Evolutionary conservation across 1,139 yeast species (phyloP).

Genomic region (Debaryomyces subglobosus): DNA sequence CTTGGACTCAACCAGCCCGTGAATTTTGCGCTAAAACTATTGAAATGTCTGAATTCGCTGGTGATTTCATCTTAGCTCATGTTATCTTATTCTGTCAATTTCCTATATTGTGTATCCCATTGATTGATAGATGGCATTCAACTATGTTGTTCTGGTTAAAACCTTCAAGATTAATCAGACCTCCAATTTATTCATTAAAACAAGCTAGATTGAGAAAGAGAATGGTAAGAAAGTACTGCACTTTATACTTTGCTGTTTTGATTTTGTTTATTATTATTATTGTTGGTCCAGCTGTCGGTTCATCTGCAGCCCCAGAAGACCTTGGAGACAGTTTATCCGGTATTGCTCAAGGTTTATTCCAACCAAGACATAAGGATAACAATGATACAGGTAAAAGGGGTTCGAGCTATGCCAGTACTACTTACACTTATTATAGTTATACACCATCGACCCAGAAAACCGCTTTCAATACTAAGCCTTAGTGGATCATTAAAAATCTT

Average conservation of each 20-base stretch:
- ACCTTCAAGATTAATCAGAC: constrained; percentile 97
- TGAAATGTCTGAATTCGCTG: constrained; percentile 95
- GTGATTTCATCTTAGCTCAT: constrained; percentile 94
- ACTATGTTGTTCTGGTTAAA: constrained; percentile 98
- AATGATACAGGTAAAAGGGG: constrained; percentile 74
- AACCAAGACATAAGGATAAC: constrained; percentile 79
- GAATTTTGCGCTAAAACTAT: constrained; percentile 93
- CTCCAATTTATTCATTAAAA: constrained; percentile 96
- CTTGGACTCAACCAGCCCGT: constrained; percentile 95
- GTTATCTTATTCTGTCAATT: constrained; percentile 82
- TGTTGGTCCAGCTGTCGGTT: constrained; percentile 86
- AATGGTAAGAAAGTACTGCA: constrained; percentile 94
- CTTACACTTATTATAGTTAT: constrained; percentile 52
- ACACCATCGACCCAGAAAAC: constrained; percentile 54
- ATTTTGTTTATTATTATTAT: constrained; percentile 73
- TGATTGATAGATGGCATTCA: constrained; percentile 97
- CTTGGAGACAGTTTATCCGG: constrained; percentile 22
- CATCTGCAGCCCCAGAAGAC: constrained; percentile 43
- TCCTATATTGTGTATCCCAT: constrained; percentile 84
- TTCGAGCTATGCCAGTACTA: constrained; percentile 41
- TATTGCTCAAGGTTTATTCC: constrained; percentile 70
- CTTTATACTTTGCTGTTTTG: constrained; percentile 75
- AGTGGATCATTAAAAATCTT: background rate
- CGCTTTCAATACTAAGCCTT: constrained; percentile 66
- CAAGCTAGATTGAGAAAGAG: constrained; percentile 98